These are phyloP conservation scores for Sistotremastrum suecicum DNA, from an alignment of 768 basidiomycete species.

Conservation along the genomic window DNA sequence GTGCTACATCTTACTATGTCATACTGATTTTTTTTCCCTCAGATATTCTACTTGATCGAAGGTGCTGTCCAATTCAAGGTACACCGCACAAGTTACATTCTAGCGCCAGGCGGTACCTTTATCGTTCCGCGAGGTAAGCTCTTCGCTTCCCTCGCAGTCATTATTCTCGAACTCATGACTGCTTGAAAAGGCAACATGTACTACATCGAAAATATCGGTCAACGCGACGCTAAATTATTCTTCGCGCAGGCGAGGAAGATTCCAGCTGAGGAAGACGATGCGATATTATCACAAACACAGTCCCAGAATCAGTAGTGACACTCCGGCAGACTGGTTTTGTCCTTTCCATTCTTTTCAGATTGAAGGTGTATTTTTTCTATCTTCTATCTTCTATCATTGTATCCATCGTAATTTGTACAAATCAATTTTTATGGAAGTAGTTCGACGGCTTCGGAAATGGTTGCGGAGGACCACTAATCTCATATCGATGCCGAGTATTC, in stretches of 20 bases:
- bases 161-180: neutral
- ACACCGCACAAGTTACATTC: slow-evolving; percentile 62
- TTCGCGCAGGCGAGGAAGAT: slow-evolving; percentile 77
- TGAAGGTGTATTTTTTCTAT: too few relatives aligned
- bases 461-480: neutral
- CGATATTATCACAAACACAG: too few relatives aligned
- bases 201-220: slow-evolving; percentile 74
- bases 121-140: slow-evolving; percentile 74
- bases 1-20: neutral
- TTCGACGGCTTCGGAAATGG: neutral
- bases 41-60: slow-evolving; percentile 74
- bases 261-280: slow-evolving; percentile 16
- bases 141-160: neutral
- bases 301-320: too few relatives aligned
- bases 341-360: too few relatives aligned
- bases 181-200: slow-evolving; percentile 65
- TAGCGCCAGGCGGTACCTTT: slow-evolving; percentile 76
- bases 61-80: slow-evolving; percentile 82
- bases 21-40: neutral
- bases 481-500: neutral
- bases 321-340: too few relatives aligned
- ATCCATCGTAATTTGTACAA: too few relatives aligned
- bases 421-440: too few relatives aligned
- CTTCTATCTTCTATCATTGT: too few relatives aligned
- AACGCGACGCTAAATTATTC: slow-evolving; percentile 71